Base-by-base conservation (phyloP, 106 monocot species). In the Chionographis japonica region DNA sequence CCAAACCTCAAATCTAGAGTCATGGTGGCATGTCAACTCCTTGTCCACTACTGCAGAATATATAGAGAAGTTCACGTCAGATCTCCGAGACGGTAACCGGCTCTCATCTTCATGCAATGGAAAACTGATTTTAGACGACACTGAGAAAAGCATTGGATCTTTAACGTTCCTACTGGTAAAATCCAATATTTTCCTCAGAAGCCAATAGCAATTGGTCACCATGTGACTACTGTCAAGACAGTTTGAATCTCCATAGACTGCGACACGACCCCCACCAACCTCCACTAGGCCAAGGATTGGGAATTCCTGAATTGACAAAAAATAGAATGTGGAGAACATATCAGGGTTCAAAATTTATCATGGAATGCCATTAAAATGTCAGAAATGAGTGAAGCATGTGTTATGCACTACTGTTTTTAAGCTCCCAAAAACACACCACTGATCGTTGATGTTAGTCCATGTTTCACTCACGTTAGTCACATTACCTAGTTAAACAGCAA, bases 171-270 rank as follows among this genome's bases (percentile, higher is more conserved):
- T 74, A 74, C 63, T 88, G 4, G 98, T 93, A 67, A 93, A 99
- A 58, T 99, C 98, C 50, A 99, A 56, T 46, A 99, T 81, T 75
- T 90, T 93, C 63, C 62, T 81, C 16, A 99, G 69, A 70, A 99
- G 90, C 93, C 87, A 99, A 54, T 74, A 99, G 74, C 98, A 95
- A 69, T 93, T 93, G 54, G 93, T 93, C 54, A 99, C 93, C 98
- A 99, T 99, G 69, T 99, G 93, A 68, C 98, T 93, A 69, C 93
- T 87, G 68, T 99, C 98, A 74, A 99, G 90, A 62, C 98, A 99
- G 66, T 93, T 99, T 50, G 98, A 99, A 59, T 99, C 98, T 12
- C 98, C 98, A 85, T 99, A 99, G 3, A 93, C 83, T 66, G 84
- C 83, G 57, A 99, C 61, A 19, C 87, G 80, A n/a, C 98, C 93